These are phyloP conservation scores for Colletotrichum graminicola DNA, from an alignment of 2,329 filamentous ascomycete genomes.

Conservation along the genomic window DNA sequence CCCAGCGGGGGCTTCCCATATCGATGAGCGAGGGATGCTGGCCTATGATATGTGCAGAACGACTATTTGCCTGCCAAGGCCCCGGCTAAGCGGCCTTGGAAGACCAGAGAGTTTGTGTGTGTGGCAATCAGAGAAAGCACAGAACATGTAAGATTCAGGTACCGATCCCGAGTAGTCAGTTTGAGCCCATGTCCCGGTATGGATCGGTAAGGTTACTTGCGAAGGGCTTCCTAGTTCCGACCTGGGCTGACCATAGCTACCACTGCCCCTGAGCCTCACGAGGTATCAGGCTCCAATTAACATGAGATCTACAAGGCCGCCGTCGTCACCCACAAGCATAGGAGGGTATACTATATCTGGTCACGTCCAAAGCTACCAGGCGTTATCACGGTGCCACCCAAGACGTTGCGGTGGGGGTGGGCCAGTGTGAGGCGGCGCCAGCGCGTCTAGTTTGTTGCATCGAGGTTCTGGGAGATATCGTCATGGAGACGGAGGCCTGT, in stretches of 20 bases:
- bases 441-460: slow-evolving; percentile 7
- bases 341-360: slow-evolving; percentile 12
- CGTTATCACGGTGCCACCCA: slow-evolving; percentile 37
- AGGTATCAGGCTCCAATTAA: background rate
- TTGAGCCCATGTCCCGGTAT: background rate
- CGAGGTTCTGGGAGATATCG: slow-evolving; percentile 1
- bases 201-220: background rate
- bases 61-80: slow-evolving; percentile 13
- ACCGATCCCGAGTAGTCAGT: slow-evolving; percentile 30
- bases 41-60: slow-evolving; percentile 8
- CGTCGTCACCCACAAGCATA: slow-evolving; percentile 28
- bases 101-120: background rate
- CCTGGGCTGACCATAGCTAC: background rate
- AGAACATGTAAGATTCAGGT: slow-evolving; percentile 34
- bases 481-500: slow-evolving; percentile 31
- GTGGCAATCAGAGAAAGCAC: slow-evolving; percentile 2
- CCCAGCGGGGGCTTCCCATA: too few relatives aligned
- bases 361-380: slow-evolving; percentile 21
- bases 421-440: slow-evolving; percentile 9
- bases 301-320: slow-evolving; percentile 30
- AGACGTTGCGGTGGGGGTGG: background rate
- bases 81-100: slow-evolving; percentile 27
- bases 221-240: too few relatives aligned
- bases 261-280: background rate
- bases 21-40: background rate